phyloP scores from a whole-genome alignment of 2,329 filamentous ascomycete species.

The Calonectria honghensis region DNA sequence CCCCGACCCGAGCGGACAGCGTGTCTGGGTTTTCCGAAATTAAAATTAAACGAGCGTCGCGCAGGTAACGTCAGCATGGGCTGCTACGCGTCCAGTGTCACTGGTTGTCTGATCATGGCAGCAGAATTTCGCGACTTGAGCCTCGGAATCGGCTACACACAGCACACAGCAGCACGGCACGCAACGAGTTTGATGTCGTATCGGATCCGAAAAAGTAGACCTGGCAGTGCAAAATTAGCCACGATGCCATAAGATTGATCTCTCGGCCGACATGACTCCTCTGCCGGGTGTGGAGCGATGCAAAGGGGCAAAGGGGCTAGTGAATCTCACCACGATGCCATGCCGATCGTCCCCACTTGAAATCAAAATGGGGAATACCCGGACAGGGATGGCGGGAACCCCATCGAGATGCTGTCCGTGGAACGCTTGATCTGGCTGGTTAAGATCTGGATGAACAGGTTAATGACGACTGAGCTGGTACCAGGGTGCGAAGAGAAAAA shows the following conservation, averaged over 20 bases:
- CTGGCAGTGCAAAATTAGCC: neutral
- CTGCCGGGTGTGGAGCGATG: neutral
- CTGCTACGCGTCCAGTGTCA: neutral
- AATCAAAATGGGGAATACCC: slow-evolving; percentile 8
- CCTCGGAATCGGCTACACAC: neutral
- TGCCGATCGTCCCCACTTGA: neutral
- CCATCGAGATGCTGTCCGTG: neutral
- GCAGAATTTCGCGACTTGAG: neutral
- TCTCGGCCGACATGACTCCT: slow-evolving; percentile 18
- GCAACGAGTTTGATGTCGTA: neutral
- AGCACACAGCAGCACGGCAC: neutral
- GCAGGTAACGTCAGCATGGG: neutral
- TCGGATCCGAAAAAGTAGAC: neutral
- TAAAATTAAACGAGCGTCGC: neutral
- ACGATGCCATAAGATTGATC: neutral
- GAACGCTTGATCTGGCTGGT: neutral
- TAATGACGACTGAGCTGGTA: neutral
- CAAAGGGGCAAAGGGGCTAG: slow-evolving; percentile 2
- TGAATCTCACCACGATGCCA: neutral
- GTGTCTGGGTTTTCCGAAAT: neutral
- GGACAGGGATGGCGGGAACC: neutral
- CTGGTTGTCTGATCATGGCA: neutral
- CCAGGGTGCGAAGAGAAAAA: neutral
- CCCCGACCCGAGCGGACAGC: neutral
- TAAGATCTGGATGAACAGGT: neutral